Conservation (phyloP, 2,329 filamentous ascomycete genomes). For the Cercospora nicotianae region DNA sequence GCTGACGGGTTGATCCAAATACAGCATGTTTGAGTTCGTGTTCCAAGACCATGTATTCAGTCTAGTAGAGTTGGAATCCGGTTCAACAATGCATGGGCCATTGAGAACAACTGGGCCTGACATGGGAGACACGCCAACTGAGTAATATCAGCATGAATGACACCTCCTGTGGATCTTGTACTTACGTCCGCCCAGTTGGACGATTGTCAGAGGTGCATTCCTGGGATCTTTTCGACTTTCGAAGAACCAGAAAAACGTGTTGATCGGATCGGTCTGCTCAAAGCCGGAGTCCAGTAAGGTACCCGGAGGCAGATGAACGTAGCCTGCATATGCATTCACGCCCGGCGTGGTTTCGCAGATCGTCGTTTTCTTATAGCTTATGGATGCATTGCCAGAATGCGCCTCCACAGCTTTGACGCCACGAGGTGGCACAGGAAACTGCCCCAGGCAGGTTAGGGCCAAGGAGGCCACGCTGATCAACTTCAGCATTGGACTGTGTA, state of each 20-base stretch:
- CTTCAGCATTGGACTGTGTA: neutral
- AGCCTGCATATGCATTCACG: conserved; percentile 60
- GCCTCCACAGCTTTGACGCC: conserved; percentile 11
- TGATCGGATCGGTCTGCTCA: neutral
- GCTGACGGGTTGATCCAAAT: conserved; percentile 60
- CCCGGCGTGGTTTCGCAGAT: conserved; percentile 60
- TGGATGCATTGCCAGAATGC: conserved; percentile 16
- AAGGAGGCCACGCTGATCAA: neutral
- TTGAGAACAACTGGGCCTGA: conserved; percentile 51
- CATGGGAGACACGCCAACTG: conserved; percentile 51
- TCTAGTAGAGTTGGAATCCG: conserved; percentile 52
- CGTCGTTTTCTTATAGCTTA: conserved; percentile 22
- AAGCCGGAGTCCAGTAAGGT: conserved; percentile 9
- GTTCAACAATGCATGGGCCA: conserved; percentile 56
- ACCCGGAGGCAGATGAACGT: conserved; percentile 51
- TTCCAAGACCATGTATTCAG: conserved; percentile 53
- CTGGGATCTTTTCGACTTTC: conserved; percentile 42
- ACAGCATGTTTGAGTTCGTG: conserved; percentile 51
- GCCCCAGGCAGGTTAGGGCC: neutral
- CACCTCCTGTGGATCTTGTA: neutral
- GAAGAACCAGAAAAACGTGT: conserved; percentile 48
- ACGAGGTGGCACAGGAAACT: conserved; percentile 19
- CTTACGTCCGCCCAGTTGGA: conserved; percentile 57
- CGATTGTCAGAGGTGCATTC: conserved; percentile 56
- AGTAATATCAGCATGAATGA: neutral